Conservation (phyloP, 2,329 filamentous ascomycete species). For the Penicillium sp. region DNA sequence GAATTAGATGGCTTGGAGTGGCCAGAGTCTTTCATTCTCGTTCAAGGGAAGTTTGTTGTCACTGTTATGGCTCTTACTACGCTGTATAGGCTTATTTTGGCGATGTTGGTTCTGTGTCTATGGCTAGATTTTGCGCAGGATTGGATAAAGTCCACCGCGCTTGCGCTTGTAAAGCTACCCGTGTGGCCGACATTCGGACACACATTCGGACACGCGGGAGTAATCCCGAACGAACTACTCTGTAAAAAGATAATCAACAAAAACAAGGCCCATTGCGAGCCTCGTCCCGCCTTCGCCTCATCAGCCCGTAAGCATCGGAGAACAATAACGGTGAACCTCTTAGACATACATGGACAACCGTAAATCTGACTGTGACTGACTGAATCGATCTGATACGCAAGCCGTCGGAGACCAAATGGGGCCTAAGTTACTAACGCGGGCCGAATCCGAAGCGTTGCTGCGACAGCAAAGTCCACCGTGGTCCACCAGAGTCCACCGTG, state of each 20-base stretch:
- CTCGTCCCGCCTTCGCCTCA: not conserved
- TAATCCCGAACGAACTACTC: not conserved
- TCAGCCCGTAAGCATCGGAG: not conserved
- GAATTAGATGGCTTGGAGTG: not conserved
- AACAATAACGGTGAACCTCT: not conserved
- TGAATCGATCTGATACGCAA: slow-evolving; percentile 23
- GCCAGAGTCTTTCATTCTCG: not conserved
- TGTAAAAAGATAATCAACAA: not conserved
- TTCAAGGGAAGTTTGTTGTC: not conserved
- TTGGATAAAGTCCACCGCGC: not conserved
- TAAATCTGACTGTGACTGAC: not conserved
- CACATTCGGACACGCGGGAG: not conserved
- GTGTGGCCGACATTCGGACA: not conserved
- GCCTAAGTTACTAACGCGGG: slow-evolving; percentile 15
- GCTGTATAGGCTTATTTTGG: not conserved
- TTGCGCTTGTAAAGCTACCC: not conserved
- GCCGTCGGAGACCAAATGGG: slow-evolving; percentile 17
- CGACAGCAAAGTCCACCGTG: slow-evolving; percentile 11
- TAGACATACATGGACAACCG: not conserved
- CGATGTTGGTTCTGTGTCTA: not conserved
- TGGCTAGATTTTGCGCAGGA: not conserved
- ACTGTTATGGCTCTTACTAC: not conserved
- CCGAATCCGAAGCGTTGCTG: slow-evolving; percentile 25
- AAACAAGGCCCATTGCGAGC: slow-evolving; percentile 1
- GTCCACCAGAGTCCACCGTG: slow-evolving; percentile 14